These are phyloP conservation scores for Coleophoma eucalyptorum DNA, from an alignment of 2,329 filamentous ascomycete genomes.

Conservation along the genomic window DNA sequence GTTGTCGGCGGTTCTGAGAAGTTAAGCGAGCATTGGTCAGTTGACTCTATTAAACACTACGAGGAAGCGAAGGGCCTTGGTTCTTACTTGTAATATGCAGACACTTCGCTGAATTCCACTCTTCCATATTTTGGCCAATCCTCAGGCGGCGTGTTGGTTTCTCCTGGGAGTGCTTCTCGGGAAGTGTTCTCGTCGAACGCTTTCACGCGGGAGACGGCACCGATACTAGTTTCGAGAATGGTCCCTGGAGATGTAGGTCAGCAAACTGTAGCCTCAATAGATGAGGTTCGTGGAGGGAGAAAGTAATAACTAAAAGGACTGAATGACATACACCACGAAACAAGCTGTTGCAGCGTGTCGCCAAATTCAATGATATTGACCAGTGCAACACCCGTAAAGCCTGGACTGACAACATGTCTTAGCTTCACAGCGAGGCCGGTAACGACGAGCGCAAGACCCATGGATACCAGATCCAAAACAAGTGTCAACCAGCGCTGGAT, in stretches of 20 bases:
- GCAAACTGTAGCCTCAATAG: neutral
- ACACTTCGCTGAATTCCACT: constrained; percentile 5
- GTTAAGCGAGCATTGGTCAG: neutral
- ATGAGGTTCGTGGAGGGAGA: no score
- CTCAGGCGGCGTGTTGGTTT: constrained; percentile 28
- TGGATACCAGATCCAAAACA: constrained; percentile 15
- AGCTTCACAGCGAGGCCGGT: constrained; percentile 23
- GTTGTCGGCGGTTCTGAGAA: neutral
- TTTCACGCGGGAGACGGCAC: constrained; percentile 50
- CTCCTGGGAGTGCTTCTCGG: constrained; percentile 26
- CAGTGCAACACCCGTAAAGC: constrained; percentile 15
- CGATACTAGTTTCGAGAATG: constrained; percentile 30
- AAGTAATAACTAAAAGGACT: no score
- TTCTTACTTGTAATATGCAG: constrained; percentile 7
- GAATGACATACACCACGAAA: neutral
- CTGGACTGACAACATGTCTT: constrained; percentile 10
- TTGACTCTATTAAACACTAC: neutral
- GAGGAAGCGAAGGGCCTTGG: neutral
- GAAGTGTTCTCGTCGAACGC: constrained; percentile 29
- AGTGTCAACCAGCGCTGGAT: constrained; percentile 53
- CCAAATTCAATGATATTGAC: constrained; percentile 12
- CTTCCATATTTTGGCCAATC: constrained; percentile 7
- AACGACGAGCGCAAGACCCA: constrained; percentile 19
- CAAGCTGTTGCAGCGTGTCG: constrained; percentile 1
- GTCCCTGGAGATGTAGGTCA: neutral